Evolutionary conservation across 768 basidiomycete species (phyloP), one percentile per base, ranked within the genome.

Genomic region (Tulasnella sp.): DNA sequence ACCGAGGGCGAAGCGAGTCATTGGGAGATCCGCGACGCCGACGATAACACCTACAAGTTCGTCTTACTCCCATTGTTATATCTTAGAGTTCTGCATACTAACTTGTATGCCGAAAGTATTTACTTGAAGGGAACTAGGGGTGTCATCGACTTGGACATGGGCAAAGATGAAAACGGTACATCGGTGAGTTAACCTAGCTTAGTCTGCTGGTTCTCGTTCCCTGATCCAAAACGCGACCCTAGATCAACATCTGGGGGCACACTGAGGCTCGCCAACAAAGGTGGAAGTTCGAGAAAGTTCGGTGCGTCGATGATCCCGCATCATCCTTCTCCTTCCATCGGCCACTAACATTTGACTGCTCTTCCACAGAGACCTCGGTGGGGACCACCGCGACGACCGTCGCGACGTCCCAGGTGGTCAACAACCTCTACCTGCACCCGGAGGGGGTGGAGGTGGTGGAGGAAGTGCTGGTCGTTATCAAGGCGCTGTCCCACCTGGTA

Each of bases 221-320:
- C n/a, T 31, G 64, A 34, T 20, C 0, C 2, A 8, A 16, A 22
- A 1, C 34, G 14, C 16, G 28, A 16, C n/a, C 20, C 16, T 69
- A 69, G 64, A 75, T 75, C 40, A 75, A 44, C 74, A 34, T 75
- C 1, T 75, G 74, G 74, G 48, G 74, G 11, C n/a, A 28, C 16
- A 75, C 42, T 14, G 74, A 50, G 16, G 74, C 74, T 6, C 42
- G 48, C 28, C 74, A 75, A 16, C 74, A 75, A 28, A 44, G 28
- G 28, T 75, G 74, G 74, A 44, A 50, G n/a, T 75, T 75, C 12
- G 74, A 75, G 31, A 50, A 28, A 44, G 74, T 75, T 16, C 42
- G 74, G 74, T 75, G 22, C 28, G 74, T 42, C 48, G 14, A 74
- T 28, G 28, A 75, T 1, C 40, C 40, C 37, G 42, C 74, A 1